Evolutionary conservation across 2,329 filamentous ascomycete species (phyloP), one percentile per base, ranked within the genome.

Genomic region (Byssothecium circinans): DNA sequence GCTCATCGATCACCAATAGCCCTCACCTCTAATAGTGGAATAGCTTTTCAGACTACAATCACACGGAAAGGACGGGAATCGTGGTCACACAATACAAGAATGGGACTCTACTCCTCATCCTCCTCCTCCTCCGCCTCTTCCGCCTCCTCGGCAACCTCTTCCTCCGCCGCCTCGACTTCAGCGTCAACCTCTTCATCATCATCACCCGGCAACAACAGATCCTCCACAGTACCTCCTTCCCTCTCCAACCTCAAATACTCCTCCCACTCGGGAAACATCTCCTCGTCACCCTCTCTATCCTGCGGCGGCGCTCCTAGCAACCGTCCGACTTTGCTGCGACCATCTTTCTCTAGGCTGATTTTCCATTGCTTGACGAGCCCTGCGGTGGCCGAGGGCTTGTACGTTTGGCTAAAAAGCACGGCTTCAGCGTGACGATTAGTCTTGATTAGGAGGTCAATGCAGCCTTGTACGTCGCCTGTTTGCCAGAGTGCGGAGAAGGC

Each of bases 191-290:
- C 67, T 18, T 64, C 68, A 7, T 61, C 63, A 15, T 64, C 68
- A 23, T 58, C 53, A 8, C 47, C 56, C 11, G 47, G 47, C 4
- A 65, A 50, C 29, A 62, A 43, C 47, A 64, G 52, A 45, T 69
- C 69, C 34, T 72, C 72, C 27, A 73, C 72, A 41, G 74, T 69
- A 3, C 77, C 78, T 2, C 88, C 87, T 60, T 91, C 85, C 49
- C 80, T 82, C 76, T 97, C 94, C 53, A 96, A 69, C 64, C 81
- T 80, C 60, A 97, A 68, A 78, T 89, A 96, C 71, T 94, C 87
- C 4, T 96, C 88, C 94, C 94, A 99, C 64, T 96, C 90, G 0
- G 92, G 92, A 75, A 99, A 99, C 59, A 99, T 80, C 2, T 95
- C 91, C 33, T 87, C 87, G 51, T 84, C 81, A 6, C 77, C 75